Base-by-base conservation (phyloP, 768 basidiomycete genomes). In the Cyathus striatus region DNA sequence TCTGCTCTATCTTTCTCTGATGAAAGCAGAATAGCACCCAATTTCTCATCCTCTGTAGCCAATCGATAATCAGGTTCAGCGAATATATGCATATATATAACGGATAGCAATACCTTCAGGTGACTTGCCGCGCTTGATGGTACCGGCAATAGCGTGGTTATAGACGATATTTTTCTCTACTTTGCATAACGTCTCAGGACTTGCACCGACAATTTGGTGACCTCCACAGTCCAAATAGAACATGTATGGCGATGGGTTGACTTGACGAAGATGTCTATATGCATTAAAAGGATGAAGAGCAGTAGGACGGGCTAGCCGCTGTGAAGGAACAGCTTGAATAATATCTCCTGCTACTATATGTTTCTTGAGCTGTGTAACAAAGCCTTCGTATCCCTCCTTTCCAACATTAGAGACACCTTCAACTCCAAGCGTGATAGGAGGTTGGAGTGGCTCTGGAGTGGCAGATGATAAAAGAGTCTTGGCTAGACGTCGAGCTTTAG, bases 221-320 rank as follows among this genome's bases (percentile, higher is more conserved):
- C 90, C 90, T 4, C 90, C 89, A 52, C 92, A 95, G 54, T 98
- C 90, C 53, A 99, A 62, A 60, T 93, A 99, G 66, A 94, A 99
- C 94, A 96, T 97, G 65, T 99, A 98, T 13, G 96, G 96, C 42
- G 91, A 95, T 1, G 96, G 96, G 55, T 99, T 99, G 48, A 97
- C 79, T 55, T 94, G 85, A 35, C 96, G 84, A 35, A 99, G 74
- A 42, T 90, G 88, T 39, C 96, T 75, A 59, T 98, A 99, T 5
- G 86, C 92, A 67, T 98, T 99, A 74, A 99, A 99, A 1, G 96
- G 95, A 60, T 98, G 92, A 16, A 99, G 69, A 16, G 76, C 61
- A 0, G 96, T 98, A 25, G 87, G 86, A 24, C 91, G 79, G 12
- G 89, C 70, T 23, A 98, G 70, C 22, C 94, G 75, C 61, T 98